These are phyloP conservation scores for Phytophthora megakarya DNA, from an alignment of 352 stramenopile genomes.

Conservation along the genomic window DNA sequence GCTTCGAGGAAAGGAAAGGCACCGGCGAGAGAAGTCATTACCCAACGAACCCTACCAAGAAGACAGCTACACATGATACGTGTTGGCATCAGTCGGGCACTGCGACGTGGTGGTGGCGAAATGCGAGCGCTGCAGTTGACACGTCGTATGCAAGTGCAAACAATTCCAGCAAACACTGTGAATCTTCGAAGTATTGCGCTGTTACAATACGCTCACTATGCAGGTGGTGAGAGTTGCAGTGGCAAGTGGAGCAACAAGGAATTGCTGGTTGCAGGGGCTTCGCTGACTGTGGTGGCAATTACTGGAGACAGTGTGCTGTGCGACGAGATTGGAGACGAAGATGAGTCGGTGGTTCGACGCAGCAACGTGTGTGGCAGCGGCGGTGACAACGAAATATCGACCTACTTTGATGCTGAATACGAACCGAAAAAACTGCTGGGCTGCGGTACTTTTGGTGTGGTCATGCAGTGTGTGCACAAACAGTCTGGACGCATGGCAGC, in stretches of 20 bases:
- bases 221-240: neutral
- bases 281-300: slow-evolving; percentile 1
- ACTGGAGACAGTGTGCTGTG: slow-evolving; percentile 14
- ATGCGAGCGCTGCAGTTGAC: slow-evolving; percentile 4
- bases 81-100: slow-evolving; percentile 3
- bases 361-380: slow-evolving; percentile 13
- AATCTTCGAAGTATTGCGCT: neutral
- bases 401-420: slow-evolving; percentile 72
- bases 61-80: slow-evolving; percentile 6
- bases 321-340: slow-evolving; percentile 18
- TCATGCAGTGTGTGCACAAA: slow-evolving; percentile 83
- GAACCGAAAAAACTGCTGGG: slow-evolving; percentile 67
- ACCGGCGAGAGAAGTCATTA: slow-evolving; percentile 2
- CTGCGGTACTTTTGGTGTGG: slow-evolving; percentile 78
- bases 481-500: slow-evolving; percentile 59
- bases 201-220: slow-evolving; percentile 6
- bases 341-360: slow-evolving; percentile 1
- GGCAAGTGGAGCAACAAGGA: neutral
- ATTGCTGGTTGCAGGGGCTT: neutral
- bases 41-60: neutral
- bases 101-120: slow-evolving; percentile 16
- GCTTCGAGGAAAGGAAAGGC: neutral
- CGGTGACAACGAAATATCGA: slow-evolving; percentile 24
- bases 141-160: slow-evolving; percentile 15
- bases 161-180: neutral